Percentiles rank a stretch among this genome's conserved stretches.
Conservation (phyloP, 2,329 filamentous ascomycete genomes). For the Diaporthe ampelina region DNA sequence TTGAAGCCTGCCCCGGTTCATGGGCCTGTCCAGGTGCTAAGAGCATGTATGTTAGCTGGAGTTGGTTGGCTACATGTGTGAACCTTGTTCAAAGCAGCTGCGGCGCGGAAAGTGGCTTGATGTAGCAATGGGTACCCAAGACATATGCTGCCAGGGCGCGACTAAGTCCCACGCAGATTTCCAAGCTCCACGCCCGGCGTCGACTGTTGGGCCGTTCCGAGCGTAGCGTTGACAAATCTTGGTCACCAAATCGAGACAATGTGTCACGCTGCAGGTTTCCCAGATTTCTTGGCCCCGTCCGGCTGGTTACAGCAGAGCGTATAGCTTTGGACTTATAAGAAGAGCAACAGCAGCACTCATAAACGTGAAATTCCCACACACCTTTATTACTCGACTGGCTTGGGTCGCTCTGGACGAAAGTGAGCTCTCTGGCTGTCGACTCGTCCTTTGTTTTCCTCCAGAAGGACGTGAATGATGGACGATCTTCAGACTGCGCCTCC, state of each 20-base stretch:
- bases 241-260: slow-evolving; percentile 37
- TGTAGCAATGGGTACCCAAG: slow-evolving; percentile 4
- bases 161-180: slow-evolving; percentile 8
- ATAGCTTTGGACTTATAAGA: slow-evolving; percentile 23
- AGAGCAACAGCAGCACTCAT: slow-evolving; percentile 5
- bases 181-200: slow-evolving; percentile 1
- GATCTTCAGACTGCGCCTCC: slow-evolving; percentile 42
- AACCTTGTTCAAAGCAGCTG: not conserved
- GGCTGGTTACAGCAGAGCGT: slow-evolving; percentile 21
- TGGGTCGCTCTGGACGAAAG: slow-evolving; percentile 52
- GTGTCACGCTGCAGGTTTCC: slow-evolving; percentile 30
- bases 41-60: slow-evolving; percentile 29
- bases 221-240: slow-evolving; percentile 41
- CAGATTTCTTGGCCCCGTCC: slow-evolving; percentile 4
- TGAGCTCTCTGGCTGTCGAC: slow-evolving; percentile 50
- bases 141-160: not conserved
- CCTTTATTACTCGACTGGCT: slow-evolving; percentile 44
- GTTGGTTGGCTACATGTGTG: slow-evolving; percentile 1
- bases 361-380: slow-evolving; percentile 42
- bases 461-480: slow-evolving; percentile 63
- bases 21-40: slow-evolving; percentile 32
- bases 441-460: slow-evolving; percentile 61
- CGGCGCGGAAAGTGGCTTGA: not conserved
- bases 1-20: slow-evolving; percentile 40
- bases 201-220: not conserved